Percentiles rank a stretch among this genome's conserved stretches.
These are phyloP conservation scores for Exserohilum turcica DNA, from an alignment of 2,329 filamentous ascomycete genomes.

Conservation along the genomic window DNA sequence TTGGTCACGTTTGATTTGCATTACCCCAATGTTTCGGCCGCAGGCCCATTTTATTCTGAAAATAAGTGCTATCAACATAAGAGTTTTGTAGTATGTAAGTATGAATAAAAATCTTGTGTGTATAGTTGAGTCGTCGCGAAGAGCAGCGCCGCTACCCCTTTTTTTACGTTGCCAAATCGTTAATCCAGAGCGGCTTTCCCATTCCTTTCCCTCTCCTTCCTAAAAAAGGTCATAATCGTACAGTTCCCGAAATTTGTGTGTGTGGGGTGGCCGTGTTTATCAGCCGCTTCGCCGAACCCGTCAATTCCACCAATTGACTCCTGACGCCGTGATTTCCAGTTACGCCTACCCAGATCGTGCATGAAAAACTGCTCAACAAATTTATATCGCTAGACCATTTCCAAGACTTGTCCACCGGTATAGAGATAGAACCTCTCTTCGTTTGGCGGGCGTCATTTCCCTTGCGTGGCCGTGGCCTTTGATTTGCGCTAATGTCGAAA, in stretches of 20 bases:
- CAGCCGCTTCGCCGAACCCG: not conserved
- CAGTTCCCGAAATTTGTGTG: not conserved
- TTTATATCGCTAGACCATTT: slow-evolving; percentile 46
- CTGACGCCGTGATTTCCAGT: not conserved
- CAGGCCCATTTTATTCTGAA: too few species aligned
- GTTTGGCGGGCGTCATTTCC: slow-evolving; percentile 46
- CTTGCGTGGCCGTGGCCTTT: slow-evolving; percentile 44
- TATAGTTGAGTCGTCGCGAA: not conserved
- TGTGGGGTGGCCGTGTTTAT: too few species aligned
- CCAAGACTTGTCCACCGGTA: slow-evolving; percentile 58
- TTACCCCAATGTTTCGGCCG: too few species aligned
- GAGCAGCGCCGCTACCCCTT: not conserved
- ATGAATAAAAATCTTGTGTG: not conserved
- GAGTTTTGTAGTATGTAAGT: too few species aligned
- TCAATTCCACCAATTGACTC: not conserved
- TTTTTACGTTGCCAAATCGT: not conserved
- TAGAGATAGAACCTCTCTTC: slow-evolving; percentile 57
- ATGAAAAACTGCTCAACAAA: not conserved
- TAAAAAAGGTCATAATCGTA: not conserved
- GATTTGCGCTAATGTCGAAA: slow-evolving; percentile 48
- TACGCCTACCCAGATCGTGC: not conserved
- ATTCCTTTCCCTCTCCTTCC: too few species aligned
- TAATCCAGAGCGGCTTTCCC: not conserved
- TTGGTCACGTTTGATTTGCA: too few species aligned
- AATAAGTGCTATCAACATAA: too few species aligned